Percentiles rank a stretch among this genome's conserved stretches.
Evolutionary conservation across 352 stramenopile genomes (phyloP).

Genomic region (Pythium aphanidermatum): DNA sequence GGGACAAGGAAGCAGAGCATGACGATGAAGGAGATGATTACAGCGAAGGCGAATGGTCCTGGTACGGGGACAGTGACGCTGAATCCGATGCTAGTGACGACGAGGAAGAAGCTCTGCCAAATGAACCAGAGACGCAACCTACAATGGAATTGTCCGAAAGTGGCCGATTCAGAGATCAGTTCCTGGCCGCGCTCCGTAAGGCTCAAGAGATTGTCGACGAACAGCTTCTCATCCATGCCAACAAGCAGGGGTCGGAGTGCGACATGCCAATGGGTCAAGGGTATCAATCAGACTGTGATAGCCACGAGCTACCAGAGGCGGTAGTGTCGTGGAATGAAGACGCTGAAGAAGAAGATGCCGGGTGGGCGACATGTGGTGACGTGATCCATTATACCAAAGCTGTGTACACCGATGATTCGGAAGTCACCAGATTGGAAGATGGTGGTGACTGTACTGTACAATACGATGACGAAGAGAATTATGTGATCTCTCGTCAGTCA

Average conservation of each 20-base stretch:
- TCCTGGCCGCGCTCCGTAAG: constrained; percentile 28
- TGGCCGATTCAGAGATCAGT: too few relatives aligned
- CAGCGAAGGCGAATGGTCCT: constrained; percentile 61
- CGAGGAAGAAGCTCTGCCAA: constrained; percentile 5
- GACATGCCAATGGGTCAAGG: constrained; percentile 53
- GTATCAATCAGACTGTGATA: constrained; percentile 68
- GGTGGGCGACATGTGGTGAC: constrained; percentile 25
- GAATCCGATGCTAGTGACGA: constrained; percentile 24
- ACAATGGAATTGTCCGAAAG: constrained; percentile 34
- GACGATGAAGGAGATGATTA: constrained; percentile 35
- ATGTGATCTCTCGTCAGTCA: constrained; percentile 58
- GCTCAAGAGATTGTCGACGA: constrained; percentile 47
- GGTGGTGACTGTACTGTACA: constrained; percentile 21
- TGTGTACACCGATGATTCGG: constrained; percentile 26
- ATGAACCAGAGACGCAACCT: constrained; percentile 5
- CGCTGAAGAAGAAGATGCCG: constrained; percentile 31
- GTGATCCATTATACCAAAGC: constrained; percentile 10
- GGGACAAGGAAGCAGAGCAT: constrained; percentile 29
- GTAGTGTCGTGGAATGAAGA: constrained; percentile 16
- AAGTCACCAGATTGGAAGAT: constrained; percentile 13
- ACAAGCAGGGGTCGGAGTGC: constrained; percentile 25
- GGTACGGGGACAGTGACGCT: constrained; percentile 50
- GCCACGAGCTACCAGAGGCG: constrained; percentile 24
- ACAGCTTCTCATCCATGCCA: constrained; percentile 26
- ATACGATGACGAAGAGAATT: constrained; percentile 32